phyloP scores from a whole-genome alignment of 2,329 filamentous ascomycete genomes.

The Verticillium isaacii region DNA sequence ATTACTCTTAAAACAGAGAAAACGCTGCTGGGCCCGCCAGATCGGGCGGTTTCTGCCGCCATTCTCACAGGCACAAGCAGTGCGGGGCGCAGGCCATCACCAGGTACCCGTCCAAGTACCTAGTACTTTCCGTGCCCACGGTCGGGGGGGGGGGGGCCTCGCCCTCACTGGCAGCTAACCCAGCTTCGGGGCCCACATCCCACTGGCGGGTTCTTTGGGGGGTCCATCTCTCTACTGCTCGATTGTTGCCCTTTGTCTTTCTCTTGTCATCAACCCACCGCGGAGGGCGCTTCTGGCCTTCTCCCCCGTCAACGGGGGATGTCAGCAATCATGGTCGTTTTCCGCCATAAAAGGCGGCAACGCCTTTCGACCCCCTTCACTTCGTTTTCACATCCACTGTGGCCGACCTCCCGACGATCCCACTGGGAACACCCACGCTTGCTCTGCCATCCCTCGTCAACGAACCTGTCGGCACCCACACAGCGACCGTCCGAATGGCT shows the following conservation, averaged over 20 bases:
- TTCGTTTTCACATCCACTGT: neutral
- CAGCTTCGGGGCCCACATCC: neutral
- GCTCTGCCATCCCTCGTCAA: neutral
- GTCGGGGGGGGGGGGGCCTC: too few species aligned
- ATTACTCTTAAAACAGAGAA: slow-evolving; percentile 7
- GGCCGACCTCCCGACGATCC: neutral
- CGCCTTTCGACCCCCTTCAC: neutral
- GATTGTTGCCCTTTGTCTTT: neutral
- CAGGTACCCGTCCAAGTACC: slow-evolving; percentile 4
- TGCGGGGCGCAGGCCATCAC: neutral
- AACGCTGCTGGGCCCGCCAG: slow-evolving; percentile 5
- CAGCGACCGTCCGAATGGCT: neutral
- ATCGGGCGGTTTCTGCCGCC: slow-evolving; percentile 8
- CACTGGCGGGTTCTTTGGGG: neutral
- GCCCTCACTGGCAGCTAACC: neutral
- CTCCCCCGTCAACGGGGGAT: neutral
- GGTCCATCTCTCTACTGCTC: neutral
- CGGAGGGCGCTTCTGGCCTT: neutral
- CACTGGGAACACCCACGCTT: neutral
- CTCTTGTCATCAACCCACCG: neutral
- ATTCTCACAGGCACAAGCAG: slow-evolving; percentile 8
- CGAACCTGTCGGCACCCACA: neutral
- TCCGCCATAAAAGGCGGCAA: slow-evolving; percentile 4
- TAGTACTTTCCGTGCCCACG: slow-evolving; percentile 4
- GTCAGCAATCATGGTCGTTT: neutral